Base-by-base conservation (phyloP, 176 grass and related monocot genomes). In the Carex scoparia region DNA sequence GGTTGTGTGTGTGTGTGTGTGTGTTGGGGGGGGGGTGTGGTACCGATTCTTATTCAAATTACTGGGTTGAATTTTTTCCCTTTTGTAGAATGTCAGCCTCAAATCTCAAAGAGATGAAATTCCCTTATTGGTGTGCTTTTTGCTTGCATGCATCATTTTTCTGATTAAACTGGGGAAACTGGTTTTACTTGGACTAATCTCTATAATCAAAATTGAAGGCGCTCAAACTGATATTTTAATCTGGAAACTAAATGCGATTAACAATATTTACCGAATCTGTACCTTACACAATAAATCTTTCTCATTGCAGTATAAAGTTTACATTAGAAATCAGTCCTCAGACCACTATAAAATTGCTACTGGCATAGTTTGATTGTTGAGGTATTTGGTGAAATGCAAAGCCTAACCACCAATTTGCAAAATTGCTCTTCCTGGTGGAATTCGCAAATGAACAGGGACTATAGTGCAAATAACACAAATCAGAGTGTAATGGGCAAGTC, bases 401-500 rank as follows among this genome's bases (percentile, higher is more conserved):
- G 16, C 38, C 37, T 27, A 82, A 81, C 55, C 30, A 40, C 35
- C 18, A 61, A 40, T 81, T 81, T 81, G 51, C 37, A 63, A 81
- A 81, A 61, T 51, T 82, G 31, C 56, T 83, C n/a, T 55, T 77
- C 19, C 72, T 77, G 46, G 72, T 77, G 61, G 61, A 83, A 83
- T 53, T 81, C 23, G 42, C 38, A 83, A 68, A 65, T 65, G 40
- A 68, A 54, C 62, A 83, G 64, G 81, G 63, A 53, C 42, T 55
- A 33, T 68, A 56, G 61, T 69, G 63, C 62, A 83, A 55, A 83
- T 66, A 66, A 48, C 19, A 53, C 63, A 28, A 57, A 78, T 78
- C 51, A 57, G 74, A 78, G 51, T 78, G 73, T 77, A 30, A 92
- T 94, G 69, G 90, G 75, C n/a, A 84, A 83, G n/a, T 86, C 61